These are phyloP conservation scores for Chalciporus sp. DNA, from an alignment of 1,284 basidiomycete species.

Conservation along the genomic window DNA sequence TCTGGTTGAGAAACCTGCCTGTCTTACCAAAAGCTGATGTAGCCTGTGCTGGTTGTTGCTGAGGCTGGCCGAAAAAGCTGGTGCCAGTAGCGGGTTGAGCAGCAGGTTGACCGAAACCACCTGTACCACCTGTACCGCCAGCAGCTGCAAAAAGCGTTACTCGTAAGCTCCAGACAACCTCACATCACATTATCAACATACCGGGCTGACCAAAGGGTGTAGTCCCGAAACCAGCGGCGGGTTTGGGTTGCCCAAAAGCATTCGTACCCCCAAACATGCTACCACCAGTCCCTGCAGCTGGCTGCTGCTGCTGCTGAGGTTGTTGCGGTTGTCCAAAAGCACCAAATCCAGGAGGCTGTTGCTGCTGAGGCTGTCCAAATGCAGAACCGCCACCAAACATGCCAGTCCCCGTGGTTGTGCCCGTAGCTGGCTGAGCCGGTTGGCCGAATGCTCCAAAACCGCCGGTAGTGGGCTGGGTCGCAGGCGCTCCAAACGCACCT, in stretches of 20 bases:
- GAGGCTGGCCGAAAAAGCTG: conserved; percentile 37
- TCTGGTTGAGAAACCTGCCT: not conserved
- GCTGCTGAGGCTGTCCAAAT: conserved; percentile 42
- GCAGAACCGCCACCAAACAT: conserved; percentile 42
- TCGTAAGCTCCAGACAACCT: not conserved
- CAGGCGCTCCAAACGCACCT: conserved; percentile 41
- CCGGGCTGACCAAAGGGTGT: conserved; percentile 33
- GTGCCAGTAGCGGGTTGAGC: conserved; percentile 27
- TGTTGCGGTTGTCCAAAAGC: conserved; percentile 40
- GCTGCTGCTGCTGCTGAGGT: conserved; percentile 22
- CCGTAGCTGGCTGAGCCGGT: conserved; percentile 24
- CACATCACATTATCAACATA: conserved; percentile 14
- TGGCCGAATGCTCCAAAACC: conserved; percentile 36
- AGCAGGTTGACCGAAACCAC: conserved; percentile 39
- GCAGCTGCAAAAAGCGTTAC: conserved; percentile 14
- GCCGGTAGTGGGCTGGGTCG: conserved; percentile 26
- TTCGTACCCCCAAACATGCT: conserved; percentile 43
- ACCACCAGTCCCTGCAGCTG: conserved; percentile 29
- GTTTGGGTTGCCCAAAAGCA: conserved; percentile 40
- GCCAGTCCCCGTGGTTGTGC: conserved; percentile 37
- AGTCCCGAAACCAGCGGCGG: conserved; percentile 43
- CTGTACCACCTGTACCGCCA: conserved; percentile 40
- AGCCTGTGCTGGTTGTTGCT: conserved; percentile 27
- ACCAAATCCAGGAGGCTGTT: conserved; percentile 39
- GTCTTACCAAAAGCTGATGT: conserved; percentile 27